Base-by-base conservation (phyloP, 176 grass and related monocot species). In the Phragmites australis region DNA sequence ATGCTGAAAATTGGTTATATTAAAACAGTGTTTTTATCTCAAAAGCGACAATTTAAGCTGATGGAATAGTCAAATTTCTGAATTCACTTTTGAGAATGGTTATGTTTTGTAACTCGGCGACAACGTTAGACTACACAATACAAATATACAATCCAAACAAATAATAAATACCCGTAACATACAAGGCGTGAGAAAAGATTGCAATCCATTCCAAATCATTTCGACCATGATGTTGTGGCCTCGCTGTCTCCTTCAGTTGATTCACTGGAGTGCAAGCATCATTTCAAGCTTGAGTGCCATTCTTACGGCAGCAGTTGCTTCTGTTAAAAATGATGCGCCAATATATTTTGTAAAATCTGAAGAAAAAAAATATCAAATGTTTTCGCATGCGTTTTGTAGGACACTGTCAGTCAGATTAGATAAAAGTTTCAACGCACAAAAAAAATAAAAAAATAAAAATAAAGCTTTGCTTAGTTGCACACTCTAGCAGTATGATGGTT, bases 141-240 rank as follows among this genome's bases (percentile, higher is more conserved):
- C 6, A 31, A 19, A 53, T 9, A 31, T 34, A 14, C 10, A 11
- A 48, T 32, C 43, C 26, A 37, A 48, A 65, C 27, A 3, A 6
- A 25, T 21, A 45, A 51, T 55, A 18, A 16, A 0, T 10, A 40
- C 60, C 21, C 46, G 6, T 41, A 17, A 14, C 45, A 82, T 42
- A 5, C 48, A 43, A 55, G 45, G 75, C 30, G 46, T 37, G 57
- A 39, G 21, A 52, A 13, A 14, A 43, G 16, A 23, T 43, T 21
- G 58, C 46, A 15, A 54, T 74, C 81, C 45, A 43, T 54, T 40
- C 70, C 31, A 43, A 83, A 83, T 83, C 81, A 83, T 83, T 43
- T 7, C 70, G 48, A 6, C 60, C 32, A 1, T 63, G 17, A 74
- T 65, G 46, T 48, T 39, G 50, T 57, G 15, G 80, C 21, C 27